Evolutionary conservation across 345 rosid genomes (phyloP).

Genomic region (Hibiscus mutabilis): DNA sequence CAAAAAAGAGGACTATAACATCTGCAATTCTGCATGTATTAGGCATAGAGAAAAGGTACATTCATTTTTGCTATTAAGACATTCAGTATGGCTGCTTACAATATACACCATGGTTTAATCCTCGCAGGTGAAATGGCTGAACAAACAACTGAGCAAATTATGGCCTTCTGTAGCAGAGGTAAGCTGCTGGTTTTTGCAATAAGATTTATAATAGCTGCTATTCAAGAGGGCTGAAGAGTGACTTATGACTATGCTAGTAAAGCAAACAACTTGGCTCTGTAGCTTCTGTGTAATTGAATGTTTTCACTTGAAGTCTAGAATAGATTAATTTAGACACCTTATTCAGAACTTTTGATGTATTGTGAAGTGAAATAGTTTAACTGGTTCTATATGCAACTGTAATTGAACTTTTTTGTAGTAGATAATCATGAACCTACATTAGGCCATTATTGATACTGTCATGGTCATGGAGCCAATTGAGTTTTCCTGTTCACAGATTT

Average conservation of each 20-base stretch:
- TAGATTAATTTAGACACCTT: not conserved
- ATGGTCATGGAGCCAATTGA: not conserved
- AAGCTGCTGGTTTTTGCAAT: constrained; percentile 22
- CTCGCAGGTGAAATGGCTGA: constrained; percentile 95
- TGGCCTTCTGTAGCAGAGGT: constrained; percentile 98
- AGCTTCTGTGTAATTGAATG: not conserved
- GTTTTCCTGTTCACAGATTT: not conserved
- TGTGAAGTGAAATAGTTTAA: not conserved
- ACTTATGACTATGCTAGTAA: constrained; percentile 6
- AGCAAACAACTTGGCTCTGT: not conserved
- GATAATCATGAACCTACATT: not conserved
- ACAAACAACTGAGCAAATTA: constrained; percentile 81
- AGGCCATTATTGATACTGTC: not conserved
- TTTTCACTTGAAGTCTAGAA: not conserved
- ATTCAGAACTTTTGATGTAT: not conserved
- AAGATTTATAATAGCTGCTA: constrained; percentile 4
- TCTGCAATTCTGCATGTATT: not conserved
- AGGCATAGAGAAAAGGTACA: not conserved
- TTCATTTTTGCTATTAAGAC: not conserved
- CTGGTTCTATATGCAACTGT: not conserved
- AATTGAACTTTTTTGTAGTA: not conserved
- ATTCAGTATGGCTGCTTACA: constrained; percentile 1
- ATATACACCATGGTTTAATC: constrained; percentile 14
- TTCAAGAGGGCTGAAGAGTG: constrained; percentile 4
- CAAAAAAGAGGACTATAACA: no score